Evolutionary conservation across 2,329 filamentous ascomycete genomes (phyloP), one percentile per base, ranked within the genome.

Genomic region (Phoma sp.): DNA sequence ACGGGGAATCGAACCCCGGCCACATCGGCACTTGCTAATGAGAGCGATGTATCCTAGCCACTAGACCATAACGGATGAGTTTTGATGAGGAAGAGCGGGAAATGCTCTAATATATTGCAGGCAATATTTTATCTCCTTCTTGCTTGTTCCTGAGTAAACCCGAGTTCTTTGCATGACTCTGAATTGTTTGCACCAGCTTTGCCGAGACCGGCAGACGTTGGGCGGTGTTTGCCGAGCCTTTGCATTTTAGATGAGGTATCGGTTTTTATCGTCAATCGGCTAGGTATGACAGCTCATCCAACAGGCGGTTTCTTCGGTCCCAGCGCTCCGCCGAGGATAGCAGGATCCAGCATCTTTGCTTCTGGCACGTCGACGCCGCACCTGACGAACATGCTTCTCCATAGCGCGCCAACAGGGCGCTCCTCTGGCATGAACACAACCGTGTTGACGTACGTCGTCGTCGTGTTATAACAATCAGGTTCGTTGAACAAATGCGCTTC

Each of bases 401-500:
- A 74, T 7, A 67, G 48, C 9, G 66, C 70, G 5, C 70, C 71
- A 2, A 70, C 65, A 7, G 66, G 46, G 30, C 69, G 62, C 45
- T 72, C 69, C 35, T 75, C 72, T 2, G 70, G 70, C 67, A 73
- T 71, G 50, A 73, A 73, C 0, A 73, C 70, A 0, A 70, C 69
- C 0, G 70, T 73, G 13, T 72, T 74, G 9, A 73, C 64, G 46
- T 65, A 72, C 2, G 65, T 65, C 27, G 52, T 47, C 1, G 64
- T 61, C 1, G 65, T 69, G n/a, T 73, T 71, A 22, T 61, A 53
- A 41, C 72, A 74, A 4, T 63, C 44, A 4, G 59, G 44, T 56
- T 65, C 62, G 13, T 64, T 71, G 59, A 71, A 75, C 4, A 74
- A 52, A 7, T 71, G 63, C 23, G 70, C 72, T 35, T 74, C 70